These are phyloP conservation scores for Chaetomiaceae sp. DNA, from an alignment of 2,329 filamentous ascomycete species.

Conservation along the genomic window DNA sequence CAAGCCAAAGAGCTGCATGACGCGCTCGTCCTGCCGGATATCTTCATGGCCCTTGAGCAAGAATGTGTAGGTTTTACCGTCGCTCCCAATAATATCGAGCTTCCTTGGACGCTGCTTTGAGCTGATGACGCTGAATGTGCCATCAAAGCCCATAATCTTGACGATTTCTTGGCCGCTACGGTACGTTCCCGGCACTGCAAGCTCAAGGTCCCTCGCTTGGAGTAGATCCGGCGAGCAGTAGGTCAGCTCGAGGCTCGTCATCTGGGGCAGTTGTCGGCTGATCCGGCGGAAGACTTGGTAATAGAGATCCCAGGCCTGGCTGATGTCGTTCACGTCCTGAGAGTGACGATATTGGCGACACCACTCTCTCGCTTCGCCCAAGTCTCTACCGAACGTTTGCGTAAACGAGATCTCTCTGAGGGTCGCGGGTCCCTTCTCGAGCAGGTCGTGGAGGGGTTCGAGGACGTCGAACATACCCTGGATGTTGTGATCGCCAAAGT, in stretches of 20 bases:
- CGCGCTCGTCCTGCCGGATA: conserved; percentile 96
- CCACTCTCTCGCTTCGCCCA: conserved; percentile 93
- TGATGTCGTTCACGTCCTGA: conserved; percentile 88
- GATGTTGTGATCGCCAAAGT: conserved; percentile 97
- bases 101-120: conserved; percentile 95
- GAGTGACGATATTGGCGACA: conserved; percentile 87
- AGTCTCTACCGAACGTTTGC: conserved; percentile 91
- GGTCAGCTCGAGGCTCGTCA: conserved; percentile 87
- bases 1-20: conserved; percentile 98
- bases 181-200: conserved; percentile 96
- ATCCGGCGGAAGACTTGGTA: conserved; percentile 98
- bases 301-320: conserved; percentile 98
- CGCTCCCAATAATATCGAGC: conserved; percentile 80
- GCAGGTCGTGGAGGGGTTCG: conserved; percentile 82
- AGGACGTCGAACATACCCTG: conserved; percentile 95
- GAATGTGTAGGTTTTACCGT: conserved; percentile 84
- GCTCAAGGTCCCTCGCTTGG: conserved; percentile 75
- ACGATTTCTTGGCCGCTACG: conserved; percentile 73
- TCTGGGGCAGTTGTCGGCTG: conserved; percentile 83
- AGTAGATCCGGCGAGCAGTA: conserved; percentile 96
- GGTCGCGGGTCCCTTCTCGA: conserved; percentile 88
- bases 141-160: conserved; percentile 83
- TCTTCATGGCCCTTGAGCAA: conserved; percentile 98
- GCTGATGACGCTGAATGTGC: conserved; percentile 85
- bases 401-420: conserved; percentile 94